Evolutionary conservation across 2,329 filamentous ascomycete species (phyloP), one percentile per base, ranked within the genome.

Genomic region (Alternaria longipes): DNA sequence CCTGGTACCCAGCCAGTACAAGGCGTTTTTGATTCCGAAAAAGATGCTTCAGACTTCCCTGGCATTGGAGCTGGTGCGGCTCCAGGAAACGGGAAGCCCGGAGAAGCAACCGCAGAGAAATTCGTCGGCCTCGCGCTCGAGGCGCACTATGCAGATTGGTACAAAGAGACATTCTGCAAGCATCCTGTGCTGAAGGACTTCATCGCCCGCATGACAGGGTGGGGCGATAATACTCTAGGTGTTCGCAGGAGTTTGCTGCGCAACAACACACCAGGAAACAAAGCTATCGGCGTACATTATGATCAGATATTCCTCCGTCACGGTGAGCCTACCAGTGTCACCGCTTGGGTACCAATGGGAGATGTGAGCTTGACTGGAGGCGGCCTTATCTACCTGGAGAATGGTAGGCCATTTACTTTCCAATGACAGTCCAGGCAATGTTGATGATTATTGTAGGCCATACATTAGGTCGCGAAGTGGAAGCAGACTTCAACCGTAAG

Each of bases 221-320:
- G 87, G 86, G 68, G 66, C 7, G 79, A 83, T 0, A 70, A 82
- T 42, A 85, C 83, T 0, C 70, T 85, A 4, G 76, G 68, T 6
- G 75, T 86, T 4, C 75, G 80, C 8, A 76, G 86, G 32, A 86
- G 84, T 1, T 70, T 88, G 11, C 71, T 88, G 54, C 76, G 86
- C 38, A 87, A 87, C 63, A 87, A 87, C 64, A 84, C 83, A 0
- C 86, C 86, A 0, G 81, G 81, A 0, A 86, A 84, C 50, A 84
- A 85, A 63, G 84, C 85, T 0, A 87, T 87, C 61, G 85, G 86
- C 0, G 86, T 88, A 3, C 86, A 88, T 62, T 88, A 88, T 65
- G 86, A 88, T 66, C 85, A 88, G 74, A 86, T 84, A 14, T 22
- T 87, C 66, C 71, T 88, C 49, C 73, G 85, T 1, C 71, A 86